Conservation (phyloP, 805 yeast species). For the Candida rishiriensis region DNA sequence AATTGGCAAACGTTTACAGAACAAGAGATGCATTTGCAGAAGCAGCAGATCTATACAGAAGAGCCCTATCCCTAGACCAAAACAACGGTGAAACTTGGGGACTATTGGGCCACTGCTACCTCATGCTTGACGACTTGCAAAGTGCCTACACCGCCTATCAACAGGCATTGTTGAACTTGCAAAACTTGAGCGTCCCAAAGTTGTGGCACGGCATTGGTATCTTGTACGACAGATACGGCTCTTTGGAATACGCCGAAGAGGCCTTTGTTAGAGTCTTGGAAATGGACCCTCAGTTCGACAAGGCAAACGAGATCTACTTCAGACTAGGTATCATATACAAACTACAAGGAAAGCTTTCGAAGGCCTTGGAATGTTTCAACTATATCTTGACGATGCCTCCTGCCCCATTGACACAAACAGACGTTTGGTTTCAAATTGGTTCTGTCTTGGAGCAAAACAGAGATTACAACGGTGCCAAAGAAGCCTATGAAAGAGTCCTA, state of each 20-base stretch:
- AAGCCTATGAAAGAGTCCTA: slow-evolving; percentile 91
- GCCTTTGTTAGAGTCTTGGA: slow-evolving; percentile 95
- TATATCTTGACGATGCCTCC: slow-evolving; percentile 91
- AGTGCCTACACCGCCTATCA: slow-evolving; percentile 96
- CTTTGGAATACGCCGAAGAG: slow-evolving; percentile 95
- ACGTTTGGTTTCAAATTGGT: slow-evolving; percentile 98
- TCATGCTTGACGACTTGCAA: slow-evolving; percentile 94
- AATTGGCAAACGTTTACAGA: slow-evolving; percentile 83
- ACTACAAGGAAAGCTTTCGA: slow-evolving; percentile 82
- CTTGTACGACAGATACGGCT: slow-evolving; percentile 91
- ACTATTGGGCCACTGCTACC: slow-evolving; percentile 88
- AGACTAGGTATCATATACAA: slow-evolving; percentile 94
- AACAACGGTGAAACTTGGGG: slow-evolving; percentile 98
- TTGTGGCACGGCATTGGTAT: slow-evolving; percentile 99
- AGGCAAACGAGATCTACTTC: slow-evolving; percentile 94
- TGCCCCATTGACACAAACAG: slow-evolving; percentile 91
- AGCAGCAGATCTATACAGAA: slow-evolving; percentile 91
- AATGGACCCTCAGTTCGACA: slow-evolving; percentile 93
- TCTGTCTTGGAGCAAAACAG: slow-evolving; percentile 91
- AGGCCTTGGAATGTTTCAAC: slow-evolving; percentile 91
- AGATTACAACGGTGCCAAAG: slow-evolving; percentile 87
- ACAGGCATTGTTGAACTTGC: slow-evolving; percentile 86
- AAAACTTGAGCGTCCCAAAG: slow-evolving; percentile 92
- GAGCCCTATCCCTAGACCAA: slow-evolving; percentile 74
- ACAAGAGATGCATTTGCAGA: slow-evolving; percentile 86